Conservation (phyloP, 2,329 filamentous ascomycete species). For the Diaporthe sp. region DNA sequence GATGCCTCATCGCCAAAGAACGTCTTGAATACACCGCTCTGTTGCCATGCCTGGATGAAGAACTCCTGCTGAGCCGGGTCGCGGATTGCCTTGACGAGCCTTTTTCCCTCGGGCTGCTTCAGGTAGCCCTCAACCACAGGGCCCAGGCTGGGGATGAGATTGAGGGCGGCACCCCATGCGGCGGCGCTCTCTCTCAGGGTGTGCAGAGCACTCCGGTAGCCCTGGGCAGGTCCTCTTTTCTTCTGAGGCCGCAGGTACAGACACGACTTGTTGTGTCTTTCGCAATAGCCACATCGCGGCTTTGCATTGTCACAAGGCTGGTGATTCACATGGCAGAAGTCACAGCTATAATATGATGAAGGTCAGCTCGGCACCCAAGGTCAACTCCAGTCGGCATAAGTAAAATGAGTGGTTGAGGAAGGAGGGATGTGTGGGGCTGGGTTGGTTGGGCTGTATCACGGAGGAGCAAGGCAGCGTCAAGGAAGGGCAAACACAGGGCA, state of each 20-base stretch:
- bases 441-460: neutral
- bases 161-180: slow-evolving; percentile 53
- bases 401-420: neutral
- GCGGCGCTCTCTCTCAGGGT: slow-evolving; percentile 54
- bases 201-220: slow-evolving; percentile 54
- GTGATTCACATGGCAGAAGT: slow-evolving; percentile 61
- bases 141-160: slow-evolving; percentile 51
- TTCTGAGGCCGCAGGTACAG: slow-evolving; percentile 54
- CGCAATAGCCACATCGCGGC: slow-evolving; percentile 60
- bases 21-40: slow-evolving; percentile 50
- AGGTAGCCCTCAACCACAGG: slow-evolving; percentile 53
- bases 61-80: slow-evolving; percentile 53
- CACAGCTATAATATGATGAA: slow-evolving; percentile 51
- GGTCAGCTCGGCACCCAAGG: slow-evolving; percentile 37
- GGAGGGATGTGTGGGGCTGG: neutral
- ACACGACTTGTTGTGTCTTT: slow-evolving; percentile 53
- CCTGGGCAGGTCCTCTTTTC: slow-evolving; percentile 53
- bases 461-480: neutral
- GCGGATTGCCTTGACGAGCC: slow-evolving; percentile 49
- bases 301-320: slow-evolving; percentile 62
- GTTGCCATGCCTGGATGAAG: slow-evolving; percentile 52
- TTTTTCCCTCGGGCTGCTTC: slow-evolving; percentile 46
- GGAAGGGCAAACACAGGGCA: neutral
- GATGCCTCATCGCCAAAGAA: slow-evolving; percentile 48
- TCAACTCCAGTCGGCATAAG: neutral